phyloP scores from a whole-genome alignment of 805 yeast genomes.

The Lachancea sp. region DNA sequence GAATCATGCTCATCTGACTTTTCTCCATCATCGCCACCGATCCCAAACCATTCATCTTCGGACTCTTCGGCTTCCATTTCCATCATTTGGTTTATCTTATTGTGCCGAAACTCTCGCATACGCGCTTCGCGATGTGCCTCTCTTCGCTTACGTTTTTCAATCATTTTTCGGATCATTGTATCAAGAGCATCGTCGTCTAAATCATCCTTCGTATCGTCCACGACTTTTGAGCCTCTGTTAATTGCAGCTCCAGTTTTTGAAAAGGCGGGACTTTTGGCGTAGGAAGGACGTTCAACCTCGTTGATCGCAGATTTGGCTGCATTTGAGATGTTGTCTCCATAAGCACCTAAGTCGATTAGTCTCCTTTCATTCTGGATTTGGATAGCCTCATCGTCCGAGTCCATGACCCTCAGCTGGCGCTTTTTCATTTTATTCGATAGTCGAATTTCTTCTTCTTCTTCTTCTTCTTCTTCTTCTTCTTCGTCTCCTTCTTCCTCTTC shows the following conservation, averaged over 20 bases:
- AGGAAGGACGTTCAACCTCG: background rate
- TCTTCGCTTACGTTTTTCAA: slow-evolving; percentile 21
- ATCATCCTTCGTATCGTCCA: slow-evolving; percentile 10
- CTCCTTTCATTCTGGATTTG: slow-evolving; percentile 7
- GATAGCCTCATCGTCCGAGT: slow-evolving; percentile 2
- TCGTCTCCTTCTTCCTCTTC: slow-evolving; percentile 6
- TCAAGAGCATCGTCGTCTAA: slow-evolving; percentile 19
- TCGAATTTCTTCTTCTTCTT: slow-evolving; percentile 8
- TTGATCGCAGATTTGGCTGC: slow-evolving; percentile 1
- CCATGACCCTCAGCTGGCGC: background rate
- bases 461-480: slow-evolving; percentile 9
- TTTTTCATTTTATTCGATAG: background rate
- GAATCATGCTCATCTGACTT: slow-evolving; percentile 50
- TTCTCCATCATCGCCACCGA: slow-evolving; percentile 66
- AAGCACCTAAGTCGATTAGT: slow-evolving; percentile 26
- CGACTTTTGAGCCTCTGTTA: background rate
- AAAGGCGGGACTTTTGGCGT: background rate
- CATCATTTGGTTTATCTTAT: slow-evolving; percentile 55
- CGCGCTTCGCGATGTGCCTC: slow-evolving; percentile 21
- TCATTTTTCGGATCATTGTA: slow-evolving; percentile 19
- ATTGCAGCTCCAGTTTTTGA: background rate
- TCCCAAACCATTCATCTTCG: slow-evolving; percentile 81
- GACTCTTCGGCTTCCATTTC: slow-evolving; percentile 86
- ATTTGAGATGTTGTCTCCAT: slow-evolving; percentile 19
- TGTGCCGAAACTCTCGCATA: slow-evolving; percentile 36